Evolutionary conservation across 441 rosid species (phyloP), one percentile per base, ranked within the genome.

Genomic region (Caryocar brasiliense): DNA sequence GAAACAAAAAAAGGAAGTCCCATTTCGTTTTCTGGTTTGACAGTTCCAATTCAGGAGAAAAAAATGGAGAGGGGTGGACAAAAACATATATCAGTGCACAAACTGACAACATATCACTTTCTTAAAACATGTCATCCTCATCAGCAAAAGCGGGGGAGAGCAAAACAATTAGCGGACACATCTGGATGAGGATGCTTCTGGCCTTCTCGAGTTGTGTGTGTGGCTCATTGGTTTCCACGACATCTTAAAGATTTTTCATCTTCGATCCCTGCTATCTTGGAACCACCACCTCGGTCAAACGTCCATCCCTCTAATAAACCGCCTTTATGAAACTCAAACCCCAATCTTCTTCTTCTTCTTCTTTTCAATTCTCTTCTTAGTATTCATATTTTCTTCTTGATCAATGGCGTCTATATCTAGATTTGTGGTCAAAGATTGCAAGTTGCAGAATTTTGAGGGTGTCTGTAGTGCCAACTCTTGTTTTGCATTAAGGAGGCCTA

Each of bases 401-500:
- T 34, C 36, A 50, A 82, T 86, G 98, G 87, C 85, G 7, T 77
- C 95, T 34, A 72, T 79, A 48, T 84, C 87, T 17, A 70, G 82
- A 64, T 21, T 80, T 54, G 53, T 73, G 27, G 65, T 67, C 35
- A 71, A 71, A 55, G 85, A 79, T 41, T 68, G 69, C 49, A 75
- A 56, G 22, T 60, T 76, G 1, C 71, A 61, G 43, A 40, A 68
- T 12, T 35, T 24, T 32, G 56, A 54, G 25, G 70, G 74, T 47
- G 22, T 58, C 38, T 49, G 34, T 40, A 39, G 51, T 14, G 54
- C 71, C 13, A 41, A 25, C 32, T 7, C 66, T 57, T 56, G 55
- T 54, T 47, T 69, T 52, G 43, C 56, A 32, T 17, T 71, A 20
- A 55, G 74, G 36, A 71, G 66, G 56, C 14, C 55, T 20, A 66